phyloP scores from a whole-genome alignment of 352 stramenopile genomes.

The Globisporangium irregulare region DNA sequence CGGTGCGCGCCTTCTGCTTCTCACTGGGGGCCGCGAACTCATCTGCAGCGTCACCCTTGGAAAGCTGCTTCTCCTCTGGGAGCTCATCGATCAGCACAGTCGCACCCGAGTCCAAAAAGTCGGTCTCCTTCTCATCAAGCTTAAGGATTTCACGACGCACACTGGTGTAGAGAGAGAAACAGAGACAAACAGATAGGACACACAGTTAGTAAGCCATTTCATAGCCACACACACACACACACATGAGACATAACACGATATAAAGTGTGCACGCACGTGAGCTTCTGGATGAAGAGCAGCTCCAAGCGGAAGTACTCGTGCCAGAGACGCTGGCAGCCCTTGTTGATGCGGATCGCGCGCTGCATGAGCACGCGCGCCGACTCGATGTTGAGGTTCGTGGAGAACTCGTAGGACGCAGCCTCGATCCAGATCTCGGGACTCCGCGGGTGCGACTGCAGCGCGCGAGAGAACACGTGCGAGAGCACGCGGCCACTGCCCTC shows the following conservation, averaged over 20 bases:
- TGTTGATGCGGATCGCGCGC: slow-evolving; percentile 90
- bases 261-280: slow-evolving; percentile 30
- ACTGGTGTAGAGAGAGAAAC: slow-evolving; percentile 10
- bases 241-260: neutral
- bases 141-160: slow-evolving; percentile 77
- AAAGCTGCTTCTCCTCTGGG: slow-evolving; percentile 44
- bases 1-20: slow-evolving; percentile 59
- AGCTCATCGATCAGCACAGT: slow-evolving; percentile 63
- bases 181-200: neutral
- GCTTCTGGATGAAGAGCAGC: slow-evolving; percentile 89
- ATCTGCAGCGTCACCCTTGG: slow-evolving; percentile 25
- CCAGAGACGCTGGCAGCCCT: slow-evolving; percentile 78
- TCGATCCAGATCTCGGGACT: slow-evolving; percentile 89
- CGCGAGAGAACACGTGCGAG: slow-evolving; percentile 79
- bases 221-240: neutral
- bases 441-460: slow-evolving; percentile 84
- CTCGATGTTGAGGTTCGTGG: slow-evolving; percentile 80
- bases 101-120: slow-evolving; percentile 19
- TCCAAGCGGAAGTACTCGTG: slow-evolving; percentile 90
- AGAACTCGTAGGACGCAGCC: slow-evolving; percentile 89
- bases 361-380: slow-evolving; percentile 90
- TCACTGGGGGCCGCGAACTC: slow-evolving; percentile 28
- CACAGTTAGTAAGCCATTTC: neutral
- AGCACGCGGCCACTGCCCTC: slow-evolving; percentile 67
- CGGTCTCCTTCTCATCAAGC: slow-evolving; percentile 44